Percentiles rank a stretch among this genome's conserved stretches.
phyloP scores from a whole-genome alignment of 768 basidiomycete genomes.

The Auriscalpium microsporum region DNA sequence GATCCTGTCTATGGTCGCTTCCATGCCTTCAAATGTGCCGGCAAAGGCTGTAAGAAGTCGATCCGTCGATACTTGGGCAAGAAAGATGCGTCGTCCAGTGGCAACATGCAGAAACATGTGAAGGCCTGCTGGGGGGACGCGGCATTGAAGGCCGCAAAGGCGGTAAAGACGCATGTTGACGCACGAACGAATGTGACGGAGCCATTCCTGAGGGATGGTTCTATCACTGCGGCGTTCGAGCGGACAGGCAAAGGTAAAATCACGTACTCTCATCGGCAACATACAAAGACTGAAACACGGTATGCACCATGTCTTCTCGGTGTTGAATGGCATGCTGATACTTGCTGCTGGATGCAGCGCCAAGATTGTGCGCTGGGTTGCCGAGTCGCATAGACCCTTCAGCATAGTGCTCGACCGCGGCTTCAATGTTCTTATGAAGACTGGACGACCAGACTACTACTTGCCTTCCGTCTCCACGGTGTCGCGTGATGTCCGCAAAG shows the following conservation, averaged over 20 bases:
- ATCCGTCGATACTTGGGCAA: slow-evolving; percentile 19
- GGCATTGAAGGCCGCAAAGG: neutral
- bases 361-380: neutral
- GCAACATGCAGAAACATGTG: neutral
- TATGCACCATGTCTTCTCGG: neutral
- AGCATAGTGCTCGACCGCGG: neutral
- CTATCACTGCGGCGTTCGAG: neutral
- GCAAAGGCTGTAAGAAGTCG: slow-evolving; percentile 11
- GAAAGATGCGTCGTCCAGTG: slow-evolving; percentile 14
- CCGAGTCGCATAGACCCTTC: neutral
- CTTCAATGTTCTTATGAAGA: slow-evolving; percentile 10
- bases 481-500: slow-evolving; percentile 20
- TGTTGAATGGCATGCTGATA: neutral
- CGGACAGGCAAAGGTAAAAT: neutral
- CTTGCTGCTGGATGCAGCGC: neutral
- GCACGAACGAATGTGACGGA: neutral
- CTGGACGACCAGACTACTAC: slow-evolving; percentile 23
- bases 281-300: neutral
- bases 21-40: slow-evolving; percentile 21
- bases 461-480: slow-evolving; percentile 25
- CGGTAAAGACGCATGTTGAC: neutral
- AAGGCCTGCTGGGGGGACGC: slow-evolving; percentile 1
- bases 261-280: neutral
- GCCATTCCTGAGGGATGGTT: neutral
- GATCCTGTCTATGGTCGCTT: slow-evolving; percentile 6